phyloP scores from a whole-genome alignment of 2,329 filamentous ascomycete genomes.

The Sarocladiaceae sp. region DNA sequence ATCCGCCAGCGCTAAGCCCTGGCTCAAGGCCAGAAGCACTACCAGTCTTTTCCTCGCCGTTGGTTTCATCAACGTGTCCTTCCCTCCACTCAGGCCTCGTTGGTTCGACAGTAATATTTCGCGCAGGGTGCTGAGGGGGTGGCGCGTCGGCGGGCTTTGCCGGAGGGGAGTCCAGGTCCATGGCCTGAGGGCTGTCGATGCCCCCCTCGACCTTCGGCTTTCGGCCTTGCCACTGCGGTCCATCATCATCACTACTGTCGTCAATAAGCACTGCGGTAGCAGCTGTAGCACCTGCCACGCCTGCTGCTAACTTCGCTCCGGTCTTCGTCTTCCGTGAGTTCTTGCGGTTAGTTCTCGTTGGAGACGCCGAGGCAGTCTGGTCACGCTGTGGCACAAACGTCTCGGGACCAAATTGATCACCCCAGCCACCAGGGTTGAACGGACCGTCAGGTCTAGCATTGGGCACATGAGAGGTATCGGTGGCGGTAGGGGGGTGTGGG shows the following conservation, averaged over 20 bases:
- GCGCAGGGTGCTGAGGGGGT: conserved; percentile 23
- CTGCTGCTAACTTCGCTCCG: conserved; percentile 42
- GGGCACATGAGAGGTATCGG: background rate
- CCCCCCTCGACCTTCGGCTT: conserved; percentile 23
- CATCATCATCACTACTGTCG: conserved; percentile 39
- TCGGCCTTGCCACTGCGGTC: conserved; percentile 26
- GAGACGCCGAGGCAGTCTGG: conserved; percentile 29
- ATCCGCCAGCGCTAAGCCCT: conserved; percentile 30
- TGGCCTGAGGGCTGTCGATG: conserved; percentile 48
- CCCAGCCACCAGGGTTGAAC: conserved; percentile 50
- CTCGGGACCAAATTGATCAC: conserved; percentile 45
- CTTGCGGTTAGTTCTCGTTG: conserved; percentile 34
- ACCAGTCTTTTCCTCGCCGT: conserved; percentile 6
- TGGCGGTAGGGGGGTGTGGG: background rate
- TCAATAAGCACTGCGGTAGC: conserved; percentile 38
- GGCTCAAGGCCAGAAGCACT: background rate
- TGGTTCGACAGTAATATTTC: conserved; percentile 53
- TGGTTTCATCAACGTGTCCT: conserved; percentile 33
- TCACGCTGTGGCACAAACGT: conserved; percentile 43
- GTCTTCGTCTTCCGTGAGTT: conserved; percentile 56
- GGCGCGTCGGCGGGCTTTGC: conserved; percentile 15
- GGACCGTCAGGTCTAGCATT: conserved; percentile 17
- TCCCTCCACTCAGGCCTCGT: conserved; percentile 54
- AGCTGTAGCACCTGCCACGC: no score
- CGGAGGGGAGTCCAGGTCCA: conserved; percentile 57